Evolutionary conservation across 1,284 basidiomycete species (phyloP).

Genomic region (Taiwanofungus camphoratus): DNA sequence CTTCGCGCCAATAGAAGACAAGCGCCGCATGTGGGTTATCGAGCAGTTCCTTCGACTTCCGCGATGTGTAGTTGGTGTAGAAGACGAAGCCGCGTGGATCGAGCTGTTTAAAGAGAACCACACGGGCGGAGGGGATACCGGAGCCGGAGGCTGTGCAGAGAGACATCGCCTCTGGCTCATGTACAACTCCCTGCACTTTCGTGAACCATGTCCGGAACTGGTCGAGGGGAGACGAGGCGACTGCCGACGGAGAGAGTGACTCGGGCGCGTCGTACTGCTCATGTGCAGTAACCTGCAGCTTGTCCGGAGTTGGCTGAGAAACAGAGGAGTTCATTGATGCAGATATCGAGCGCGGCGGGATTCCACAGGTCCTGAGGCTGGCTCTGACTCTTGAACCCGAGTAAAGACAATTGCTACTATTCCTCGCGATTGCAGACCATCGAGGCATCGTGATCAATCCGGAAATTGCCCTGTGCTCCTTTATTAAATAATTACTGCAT

Average conservation of each 20-base stretch:
- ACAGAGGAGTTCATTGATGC: constrained; percentile 21
- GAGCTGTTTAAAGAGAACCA: constrained; percentile 90
- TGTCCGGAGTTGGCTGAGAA: constrained; percentile 34
- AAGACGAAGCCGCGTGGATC: constrained; percentile 88
- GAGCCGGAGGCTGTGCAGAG: constrained; percentile 71
- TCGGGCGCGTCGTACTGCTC: constrained; percentile 69
- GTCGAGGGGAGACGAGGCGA: constrained; percentile 65
- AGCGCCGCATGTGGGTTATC: constrained; percentile 78
- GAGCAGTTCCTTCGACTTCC: constrained; percentile 81
- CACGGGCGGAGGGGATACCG: constrained; percentile 81
- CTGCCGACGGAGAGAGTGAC: constrained; percentile 50
- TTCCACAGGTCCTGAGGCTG: too few relatives aligned
- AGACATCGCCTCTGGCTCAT: constrained; percentile 86
- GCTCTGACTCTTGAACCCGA: too few relatives aligned
- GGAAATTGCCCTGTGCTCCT: background rate
- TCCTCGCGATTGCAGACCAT: background rate
- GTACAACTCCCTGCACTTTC: constrained; percentile 53
- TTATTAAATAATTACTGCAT: too few relatives aligned
- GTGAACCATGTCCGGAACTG: constrained; percentile 87
- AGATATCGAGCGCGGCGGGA: too few relatives aligned
- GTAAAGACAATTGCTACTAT: too few relatives aligned
- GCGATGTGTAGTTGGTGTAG: constrained; percentile 93
- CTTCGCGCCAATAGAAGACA: constrained; percentile 89
- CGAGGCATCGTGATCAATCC: background rate
- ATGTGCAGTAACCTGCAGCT: constrained; percentile 66